Base-by-base conservation (phyloP, 2,329 filamentous ascomycete species). In the Fusarium tjaetaba region DNA sequence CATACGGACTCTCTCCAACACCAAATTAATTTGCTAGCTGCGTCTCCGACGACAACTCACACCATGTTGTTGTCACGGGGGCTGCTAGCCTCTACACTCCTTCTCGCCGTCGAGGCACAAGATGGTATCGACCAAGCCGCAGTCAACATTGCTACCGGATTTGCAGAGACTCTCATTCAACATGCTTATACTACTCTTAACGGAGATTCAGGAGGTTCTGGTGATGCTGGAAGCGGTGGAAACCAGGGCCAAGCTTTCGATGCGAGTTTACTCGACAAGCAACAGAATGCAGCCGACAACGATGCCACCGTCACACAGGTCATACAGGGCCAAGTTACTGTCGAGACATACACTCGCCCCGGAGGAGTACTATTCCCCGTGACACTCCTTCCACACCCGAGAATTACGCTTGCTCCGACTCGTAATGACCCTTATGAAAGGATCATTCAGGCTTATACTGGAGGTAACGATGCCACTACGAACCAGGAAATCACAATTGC, bases 11-110 rank as follows among this genome's bases (percentile, higher is more conserved):
- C 43, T 30, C 48, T 65, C n/a, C 30, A 68, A 69, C 43, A 51
- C 34, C 26, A 38, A 64, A 65, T 59, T 58, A 61, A 72, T 38
- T n/a, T 65, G 52, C 55, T 61, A 61, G 52, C 52, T 64, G 32
- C 52, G 48, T 74, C 61, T 73, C 45, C 61, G 52, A 28, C 51
- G 63, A 71, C 71, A 72, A 73, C 62, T 61, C 56, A 51, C 71
- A 72, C 34, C 51, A 73, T 73, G 71, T 68, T 72, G 71, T 73
- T 73, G 71, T 65, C 63, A 74, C 63, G 45, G 49, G 71, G 71
- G 63, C 71, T 73, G 42, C 48, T 73, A 38, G 68, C 63, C 68
- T 74, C 63, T 59, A 65, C 71, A 65, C 56, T 73, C 71, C 48
- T 73, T 65, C 65, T 59, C 28, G 63, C 59, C 59, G 43, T 36